Evolutionary conservation across 371 early-diverging fungal species (phyloP), one percentile per base, ranked within the genome.

Genomic region (Syncephalastrum sp.): DNA sequence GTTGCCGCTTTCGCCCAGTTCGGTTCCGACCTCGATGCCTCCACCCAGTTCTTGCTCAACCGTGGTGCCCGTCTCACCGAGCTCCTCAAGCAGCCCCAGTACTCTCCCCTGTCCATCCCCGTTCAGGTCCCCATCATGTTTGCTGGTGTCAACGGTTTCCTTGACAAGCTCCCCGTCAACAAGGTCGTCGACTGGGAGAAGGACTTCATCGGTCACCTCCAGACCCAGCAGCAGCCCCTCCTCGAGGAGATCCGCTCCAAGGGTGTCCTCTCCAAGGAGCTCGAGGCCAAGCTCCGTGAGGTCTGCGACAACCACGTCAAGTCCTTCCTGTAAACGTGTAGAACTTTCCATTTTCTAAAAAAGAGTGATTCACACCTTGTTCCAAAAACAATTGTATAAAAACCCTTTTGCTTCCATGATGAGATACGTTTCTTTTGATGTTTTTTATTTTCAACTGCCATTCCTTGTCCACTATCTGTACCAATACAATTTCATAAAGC

Each of bases 1-100:
- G 94, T 97, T 55, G 97, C 96, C 67, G 97, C 97, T 56, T 96
- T 97, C 74, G 95, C 97, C 72, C 97, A 96, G 83, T 96, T 97
- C 83, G 97, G 97, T 77, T 94, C 95, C 60, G 97, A 97, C 80
- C 83, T 97, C 64, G 97, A 97, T 81, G 95, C 96, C 68, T 94
- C 96, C 67, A 97, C 97, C 58, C 96, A 96, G 82, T 96, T 94
- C 91, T 76, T 91, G 83, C 80, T 97, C 63, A 95, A 95, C 90
- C 93, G 97, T 86, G 97, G 97, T 85, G 94, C 95, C 65, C 95
- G 97, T 81, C 84, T 97, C 45, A 95, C 96, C 51, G 97, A 97
- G 84, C 82, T 97, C 71, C 81, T 97, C 68, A 93, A 84, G 90
- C 96, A 95, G 81, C 88, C 91, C 63, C 96, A 96, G 81, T 95